phyloP scores from a whole-genome alignment of 2,329 filamentous ascomycete species.

The Blumeria graminis region DNA sequence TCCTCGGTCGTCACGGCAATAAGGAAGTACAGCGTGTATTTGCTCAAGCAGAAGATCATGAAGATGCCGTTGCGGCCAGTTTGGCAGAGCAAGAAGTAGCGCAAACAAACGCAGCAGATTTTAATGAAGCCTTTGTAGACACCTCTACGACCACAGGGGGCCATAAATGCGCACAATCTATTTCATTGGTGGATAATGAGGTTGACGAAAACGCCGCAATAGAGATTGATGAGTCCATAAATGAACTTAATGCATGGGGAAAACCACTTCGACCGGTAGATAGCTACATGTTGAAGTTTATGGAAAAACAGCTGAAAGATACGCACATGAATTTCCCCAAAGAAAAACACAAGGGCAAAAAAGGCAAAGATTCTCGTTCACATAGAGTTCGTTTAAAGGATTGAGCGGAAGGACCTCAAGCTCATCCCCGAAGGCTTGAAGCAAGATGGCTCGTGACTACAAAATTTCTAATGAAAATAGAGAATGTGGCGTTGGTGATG shows the following conservation, averaged over 20 bases:
- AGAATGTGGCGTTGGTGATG: too few relatives aligned
- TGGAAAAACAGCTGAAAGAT: constrained; percentile 35
- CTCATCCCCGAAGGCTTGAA: too few relatives aligned
- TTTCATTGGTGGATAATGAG: neutral
- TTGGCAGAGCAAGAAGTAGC: constrained; percentile 72
- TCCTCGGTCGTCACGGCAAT: constrained; percentile 36
- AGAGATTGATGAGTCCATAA: constrained; percentile 12
- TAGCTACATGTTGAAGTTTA: constrained; percentile 48
- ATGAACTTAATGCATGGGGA: constrained; percentile 35
- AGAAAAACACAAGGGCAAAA: constrained; percentile 39
- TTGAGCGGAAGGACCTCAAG: too few relatives aligned
- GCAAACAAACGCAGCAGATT: constrained; percentile 65
- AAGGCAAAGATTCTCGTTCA: constrained; percentile 13
- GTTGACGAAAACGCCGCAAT: neutral
- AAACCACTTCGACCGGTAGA: constrained; percentile 38
- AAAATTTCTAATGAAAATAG: too few relatives aligned
- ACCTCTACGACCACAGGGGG: constrained; percentile 11
- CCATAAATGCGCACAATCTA: constrained; percentile 4
- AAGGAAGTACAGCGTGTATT: constrained; percentile 49
- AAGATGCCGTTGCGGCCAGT: constrained; percentile 73
- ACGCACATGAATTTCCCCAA: constrained; percentile 37
- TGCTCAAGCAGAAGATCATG: constrained; percentile 74
- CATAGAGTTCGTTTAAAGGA: constrained; percentile 6
- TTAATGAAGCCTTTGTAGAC: constrained; percentile 36
- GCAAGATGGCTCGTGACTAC: too few relatives aligned